phyloP scores from a whole-genome alignment of 140 eudicot genomes.

The Senecio squalidus region DNA sequence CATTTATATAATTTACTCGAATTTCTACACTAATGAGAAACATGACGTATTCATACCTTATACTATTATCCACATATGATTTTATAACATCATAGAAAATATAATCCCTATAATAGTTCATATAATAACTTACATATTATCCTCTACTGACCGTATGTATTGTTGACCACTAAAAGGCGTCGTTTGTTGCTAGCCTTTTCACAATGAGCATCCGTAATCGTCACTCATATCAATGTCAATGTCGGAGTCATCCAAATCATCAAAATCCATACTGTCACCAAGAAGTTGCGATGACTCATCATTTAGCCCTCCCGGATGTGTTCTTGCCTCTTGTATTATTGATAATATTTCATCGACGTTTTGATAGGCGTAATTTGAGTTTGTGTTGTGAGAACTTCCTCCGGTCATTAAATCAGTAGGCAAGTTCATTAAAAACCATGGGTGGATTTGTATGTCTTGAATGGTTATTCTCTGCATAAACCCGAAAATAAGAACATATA shows the following conservation, averaged over 20 bases:
- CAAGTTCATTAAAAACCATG: slow-evolving; percentile 66
- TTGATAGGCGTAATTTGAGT: slow-evolving; percentile 38
- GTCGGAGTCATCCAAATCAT: slow-evolving; percentile 58
- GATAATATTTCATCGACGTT: slow-evolving; percentile 48
- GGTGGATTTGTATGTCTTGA: slow-evolving; percentile 62
- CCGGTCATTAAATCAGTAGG: slow-evolving; percentile 52
- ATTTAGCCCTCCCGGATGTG: slow-evolving; percentile 23
- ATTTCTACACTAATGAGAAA: not conserved
- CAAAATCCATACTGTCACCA: slow-evolving; percentile 67
- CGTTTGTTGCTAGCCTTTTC: slow-evolving; percentile 12
- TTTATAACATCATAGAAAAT: not conserved
- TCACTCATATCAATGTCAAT: slow-evolving; percentile 52
- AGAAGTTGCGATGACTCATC: slow-evolving; percentile 19
- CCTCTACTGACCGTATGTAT: slow-evolving; percentile 1
- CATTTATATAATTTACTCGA: too few species aligned
- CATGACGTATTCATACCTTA: not conserved
- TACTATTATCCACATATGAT: not conserved
- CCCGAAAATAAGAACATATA: not conserved
- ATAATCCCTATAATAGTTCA: slow-evolving; percentile 6
- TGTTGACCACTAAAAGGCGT: slow-evolving; percentile 1
- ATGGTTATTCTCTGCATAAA: slow-evolving; percentile 59
- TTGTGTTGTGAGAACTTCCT: slow-evolving; percentile 42
- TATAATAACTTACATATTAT: slow-evolving; percentile 21
- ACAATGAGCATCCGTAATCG: slow-evolving; percentile 44
- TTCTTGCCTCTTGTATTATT: slow-evolving; percentile 60